Percentiles rank a stretch among this genome's conserved stretches.
Evolutionary conservation across 768 basidiomycete genomes (phyloP).

Genomic region (Pleurotus sapidus): DNA sequence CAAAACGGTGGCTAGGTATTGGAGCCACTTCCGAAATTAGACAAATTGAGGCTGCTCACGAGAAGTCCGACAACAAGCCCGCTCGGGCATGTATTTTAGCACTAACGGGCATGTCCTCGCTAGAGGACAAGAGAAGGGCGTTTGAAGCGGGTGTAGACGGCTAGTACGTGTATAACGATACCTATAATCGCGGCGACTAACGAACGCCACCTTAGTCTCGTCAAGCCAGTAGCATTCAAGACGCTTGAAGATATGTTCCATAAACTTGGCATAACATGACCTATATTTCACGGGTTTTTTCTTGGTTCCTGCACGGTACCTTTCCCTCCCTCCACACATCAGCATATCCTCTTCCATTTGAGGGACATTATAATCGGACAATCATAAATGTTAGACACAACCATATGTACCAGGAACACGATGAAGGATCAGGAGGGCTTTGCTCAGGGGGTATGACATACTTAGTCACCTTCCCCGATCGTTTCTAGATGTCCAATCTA

Average conservation of each 20-base stretch:
- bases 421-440: no score
- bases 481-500: no score
- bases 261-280: slow-evolving; percentile 49
- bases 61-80: slow-evolving; percentile 24
- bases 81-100: slow-evolving; percentile 64
- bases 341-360: no score
- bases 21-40: slow-evolving; percentile 85
- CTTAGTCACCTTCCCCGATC: no score
- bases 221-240: slow-evolving; percentile 95
- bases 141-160: slow-evolving; percentile 94
- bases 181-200: slow-evolving; percentile 2
- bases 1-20: slow-evolving; percentile 47
- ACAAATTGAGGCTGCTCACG: slow-evolving; percentile 52
- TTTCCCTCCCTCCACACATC: no score
- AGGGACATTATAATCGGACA: no score
- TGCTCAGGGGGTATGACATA: no score
- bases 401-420: no score
- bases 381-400: no score
- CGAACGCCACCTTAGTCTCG: slow-evolving; percentile 50
- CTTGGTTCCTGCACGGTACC: neutral
- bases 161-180: slow-evolving; percentile 63
- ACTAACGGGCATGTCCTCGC: slow-evolving; percentile 89
- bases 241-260: slow-evolving; percentile 83
- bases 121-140: slow-evolving; percentile 88
- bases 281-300: neutral